Evolutionary conservation across 2,329 filamentous ascomycete species (phyloP), one percentile per base, ranked within the genome.

Genomic region (Xylariaceae sp.): DNA sequence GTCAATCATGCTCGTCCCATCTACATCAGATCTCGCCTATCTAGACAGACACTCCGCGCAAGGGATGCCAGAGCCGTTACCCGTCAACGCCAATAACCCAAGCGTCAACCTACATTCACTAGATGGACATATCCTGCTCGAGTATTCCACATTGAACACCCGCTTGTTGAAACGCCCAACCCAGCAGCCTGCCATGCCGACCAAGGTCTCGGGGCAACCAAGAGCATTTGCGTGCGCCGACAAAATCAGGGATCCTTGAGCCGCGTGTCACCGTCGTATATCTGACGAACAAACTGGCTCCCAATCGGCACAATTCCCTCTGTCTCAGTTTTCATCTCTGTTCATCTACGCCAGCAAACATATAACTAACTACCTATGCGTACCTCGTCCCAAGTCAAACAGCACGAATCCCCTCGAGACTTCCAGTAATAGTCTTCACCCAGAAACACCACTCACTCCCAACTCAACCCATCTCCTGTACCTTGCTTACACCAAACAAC

Each of bases 231-330:
- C 49, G 27, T 47, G 32, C 40, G 37, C 37, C 35, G 41, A 32
- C 48, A 19, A 0, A 19, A 41, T 32, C 43, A 42, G 49, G 44
- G 39, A 52, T 41, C 37, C 35, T 43, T 50, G 39, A 43, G 32
- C 37, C 39, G 29, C 26, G 51, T 53, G 44, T 47, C 32, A 51
- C 49, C 45, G 39, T 41, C 42, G 11, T 44, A 34, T 50, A 50
- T 47, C 42, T 11, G 12, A 11, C 12, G 35, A 30, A 34, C 51
- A 47, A 44, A 54, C 40, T n/a, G 34, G 12, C 27, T 41, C 55
- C 57, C 57, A 57, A 57, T 60, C 55, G 55, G 55, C 41, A 48
- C 32, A 41, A 45, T 48, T 43, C 57, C 55, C 53, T 35, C 9
- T 43, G 51, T 41, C 45, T 53, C 43, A 46, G 37, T 26, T 32